A percentile compares a stretch with the other conserved stretches of the same genome.
These are phyloP conservation scores for Fraxinus angustifolia DNA, from an alignment of 305 asterid species.

Conservation along the genomic window DNA sequence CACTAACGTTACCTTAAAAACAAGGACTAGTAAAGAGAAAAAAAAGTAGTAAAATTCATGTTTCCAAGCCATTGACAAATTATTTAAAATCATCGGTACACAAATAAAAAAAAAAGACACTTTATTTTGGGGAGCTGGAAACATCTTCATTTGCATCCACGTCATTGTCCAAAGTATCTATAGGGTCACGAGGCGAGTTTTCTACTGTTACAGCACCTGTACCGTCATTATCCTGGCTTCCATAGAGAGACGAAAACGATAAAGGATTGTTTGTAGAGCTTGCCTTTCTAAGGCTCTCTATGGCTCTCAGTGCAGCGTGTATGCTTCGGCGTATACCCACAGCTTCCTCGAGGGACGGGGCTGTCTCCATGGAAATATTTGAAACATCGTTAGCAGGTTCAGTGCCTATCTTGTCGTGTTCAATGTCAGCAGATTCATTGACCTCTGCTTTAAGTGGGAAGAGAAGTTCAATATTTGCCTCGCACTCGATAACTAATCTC, in stretches of 20 bases:
- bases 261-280: conserved; percentile 86
- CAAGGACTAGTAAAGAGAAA: no score
- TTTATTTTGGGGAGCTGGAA: conserved; percentile 41
- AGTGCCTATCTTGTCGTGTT: conserved; percentile 27
- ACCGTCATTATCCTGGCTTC: conserved; percentile 55
- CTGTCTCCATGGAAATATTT: conserved; percentile 29
- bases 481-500: conserved; percentile 78
- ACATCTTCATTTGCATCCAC: conserved; percentile 42
- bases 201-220: conserved; percentile 73
- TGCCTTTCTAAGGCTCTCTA: conserved; percentile 74
- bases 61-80: not conserved
- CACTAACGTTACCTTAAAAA: no score
- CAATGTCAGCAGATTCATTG: conserved; percentile 41
- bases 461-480: conserved; percentile 81
- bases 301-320: conserved; percentile 83
- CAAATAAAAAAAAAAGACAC: conserved; percentile 5
- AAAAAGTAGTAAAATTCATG: not conserved
- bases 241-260: conserved; percentile 58
- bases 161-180: conserved; percentile 28
- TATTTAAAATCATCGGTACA: not conserved
- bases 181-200: conserved; percentile 53
- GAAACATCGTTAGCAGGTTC: conserved; percentile 27
- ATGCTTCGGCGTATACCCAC: conserved; percentile 71
- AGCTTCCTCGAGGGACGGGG: conserved; percentile 49
- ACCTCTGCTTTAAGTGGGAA: conserved; percentile 88